These are phyloP conservation scores for Taiozyma sp. DNA, from an alignment of 1,139 yeast genomes.

Conservation along the genomic window DNA sequence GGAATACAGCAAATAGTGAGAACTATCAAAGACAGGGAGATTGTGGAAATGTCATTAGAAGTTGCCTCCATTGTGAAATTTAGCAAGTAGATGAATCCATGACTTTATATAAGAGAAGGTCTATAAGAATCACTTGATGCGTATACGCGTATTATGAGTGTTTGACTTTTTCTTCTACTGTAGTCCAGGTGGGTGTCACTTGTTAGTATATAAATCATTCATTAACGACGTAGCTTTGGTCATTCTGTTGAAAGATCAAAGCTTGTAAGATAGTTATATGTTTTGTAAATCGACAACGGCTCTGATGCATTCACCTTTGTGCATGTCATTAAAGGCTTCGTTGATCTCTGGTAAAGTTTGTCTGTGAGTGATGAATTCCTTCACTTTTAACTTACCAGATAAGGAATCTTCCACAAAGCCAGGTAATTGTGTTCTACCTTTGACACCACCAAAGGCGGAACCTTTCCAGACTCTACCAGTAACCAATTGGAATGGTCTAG, in stretches of 20 bases:
- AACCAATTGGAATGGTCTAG: constrained; percentile 98
- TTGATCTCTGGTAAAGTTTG: constrained; percentile 75
- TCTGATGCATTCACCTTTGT: constrained; percentile 88
- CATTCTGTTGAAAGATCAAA: background rate
- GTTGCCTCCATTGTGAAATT: constrained; percentile 3
- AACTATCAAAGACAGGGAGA: constrained; percentile 3
- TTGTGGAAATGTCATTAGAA: constrained; percentile 15
- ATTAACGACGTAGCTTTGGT: background rate
- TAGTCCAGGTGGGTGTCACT: background rate
- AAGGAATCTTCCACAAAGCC: constrained; percentile 83
- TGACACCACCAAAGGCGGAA: constrained; percentile 97
- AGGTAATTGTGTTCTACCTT: constrained; percentile 95
- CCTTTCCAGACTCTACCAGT: constrained; percentile 99
- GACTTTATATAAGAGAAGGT: no score
- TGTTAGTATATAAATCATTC: background rate
- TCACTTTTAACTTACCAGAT: constrained; percentile 82
- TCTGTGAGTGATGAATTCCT: constrained; percentile 92
- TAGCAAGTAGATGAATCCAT: background rate
- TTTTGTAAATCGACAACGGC: constrained; percentile 61
- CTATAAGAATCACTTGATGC: no score
- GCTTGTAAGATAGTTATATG: constrained; percentile 6
- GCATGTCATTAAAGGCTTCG: constrained; percentile 92
- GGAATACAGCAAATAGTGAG: constrained; percentile 5
- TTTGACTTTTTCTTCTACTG: background rate
- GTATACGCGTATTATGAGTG: background rate